A percentile compares a stretch with the other conserved stretches of the same genome.
Conservation (phyloP, 441 rosid species). For the Gossypium davidsonii region DNA sequence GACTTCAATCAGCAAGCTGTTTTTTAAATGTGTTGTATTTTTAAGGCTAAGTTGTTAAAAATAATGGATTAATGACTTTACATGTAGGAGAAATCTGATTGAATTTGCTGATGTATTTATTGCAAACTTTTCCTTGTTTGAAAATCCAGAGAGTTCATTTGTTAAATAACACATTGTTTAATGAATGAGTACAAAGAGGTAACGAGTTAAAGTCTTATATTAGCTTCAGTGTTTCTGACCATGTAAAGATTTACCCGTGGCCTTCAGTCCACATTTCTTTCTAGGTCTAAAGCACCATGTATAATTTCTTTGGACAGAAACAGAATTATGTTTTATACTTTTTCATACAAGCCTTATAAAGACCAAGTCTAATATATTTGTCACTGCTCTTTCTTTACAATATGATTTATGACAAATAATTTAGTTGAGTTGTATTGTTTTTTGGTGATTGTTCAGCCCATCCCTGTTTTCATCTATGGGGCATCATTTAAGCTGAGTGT, state of each 20-base stretch:
- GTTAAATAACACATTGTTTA: background rate
- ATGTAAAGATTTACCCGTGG: background rate
- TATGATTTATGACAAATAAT: background rate
- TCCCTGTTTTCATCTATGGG: constrained; percentile 19
- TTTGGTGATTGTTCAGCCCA: constrained; percentile 17
- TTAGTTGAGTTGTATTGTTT: constrained; percentile 7
- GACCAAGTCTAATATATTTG: background rate
- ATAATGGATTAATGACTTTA: background rate
- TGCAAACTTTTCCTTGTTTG: background rate
- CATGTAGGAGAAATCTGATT: background rate
- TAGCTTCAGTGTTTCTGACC: background rate
- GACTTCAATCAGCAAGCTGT: background rate
- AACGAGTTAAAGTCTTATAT: background rate
- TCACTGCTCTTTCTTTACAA: background rate
- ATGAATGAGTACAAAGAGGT: background rate
- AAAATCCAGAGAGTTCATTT: background rate
- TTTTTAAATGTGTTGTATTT: background rate
- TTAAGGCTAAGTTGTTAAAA: background rate
- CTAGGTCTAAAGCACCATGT: background rate
- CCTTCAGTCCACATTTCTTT: background rate
- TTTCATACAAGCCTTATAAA: background rate
- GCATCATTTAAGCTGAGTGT: constrained; percentile 9
- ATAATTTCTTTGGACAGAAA: background rate
- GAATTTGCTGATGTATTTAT: background rate
- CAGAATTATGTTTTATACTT: background rate